Evolutionary conservation across 2,329 filamentous ascomycete species (phyloP), one percentile per base, ranked within the genome.

Genomic region (Botrytis hyacinthi): DNA sequence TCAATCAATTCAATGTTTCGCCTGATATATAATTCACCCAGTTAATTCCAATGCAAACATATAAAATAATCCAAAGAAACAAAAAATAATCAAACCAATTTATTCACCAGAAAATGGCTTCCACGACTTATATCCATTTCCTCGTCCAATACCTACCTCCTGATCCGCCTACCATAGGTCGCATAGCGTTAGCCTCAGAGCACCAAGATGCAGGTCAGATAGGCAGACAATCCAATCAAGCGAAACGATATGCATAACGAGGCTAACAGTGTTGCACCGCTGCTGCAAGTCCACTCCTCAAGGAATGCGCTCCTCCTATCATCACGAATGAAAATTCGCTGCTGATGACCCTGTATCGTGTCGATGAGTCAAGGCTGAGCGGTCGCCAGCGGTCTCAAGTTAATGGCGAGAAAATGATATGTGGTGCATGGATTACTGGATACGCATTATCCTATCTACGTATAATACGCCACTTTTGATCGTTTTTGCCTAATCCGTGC

Each of bases 171-270:
- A 57, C 60, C 22, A 62, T 8, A 40, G 35, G 22, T 37, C 35
- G 60, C 60, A 40, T 18, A 57, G 51, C 60, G 35, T 62, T 62
- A 62, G 60, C 37, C 60, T 22, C 35, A 62, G 37, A 62, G 26
- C 26, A 62, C 35, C 12, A 62, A 40, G 40, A 62, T 62, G 60
- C 60, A 62, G 37, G 60, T 62, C 60, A 62, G 60, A 62, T 62
- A 62, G 60, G 60, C 60, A 62, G 22, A 62, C 22, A 18, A 40
- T 62, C 60, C 60, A 62, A 62, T 62, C 60, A 62, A 62, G 35
- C 22, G 37, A 22, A 40, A 9, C 12, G 16, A 40, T 18, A 62
- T 62, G 60, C 22, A 40, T n/a, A 62, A 62, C 60, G 35, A 62
- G 60, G 60, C 60, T 40, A 37, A 26, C 35, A 61, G 14, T 61